These are phyloP conservation scores for Clausena lansium DNA, from an alignment of 345 rosid species.

Conservation along the genomic window DNA sequence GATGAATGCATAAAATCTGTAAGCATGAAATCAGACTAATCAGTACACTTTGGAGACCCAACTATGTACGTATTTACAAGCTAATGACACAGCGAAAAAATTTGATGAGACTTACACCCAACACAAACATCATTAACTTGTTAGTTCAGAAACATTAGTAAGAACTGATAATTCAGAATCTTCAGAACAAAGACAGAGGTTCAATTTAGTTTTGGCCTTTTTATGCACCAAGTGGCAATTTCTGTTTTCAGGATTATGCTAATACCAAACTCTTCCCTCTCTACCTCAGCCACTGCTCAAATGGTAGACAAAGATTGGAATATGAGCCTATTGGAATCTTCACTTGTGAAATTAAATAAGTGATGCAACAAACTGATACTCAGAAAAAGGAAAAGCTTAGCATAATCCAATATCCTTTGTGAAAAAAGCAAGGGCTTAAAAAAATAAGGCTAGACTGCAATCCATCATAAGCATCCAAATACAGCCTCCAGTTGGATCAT, in stretches of 20 bases:
- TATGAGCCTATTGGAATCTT: too few relatives aligned
- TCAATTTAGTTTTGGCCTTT: neutral
- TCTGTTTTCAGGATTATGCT: neutral
- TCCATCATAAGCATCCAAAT: neutral
- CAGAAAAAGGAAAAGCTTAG: neutral
- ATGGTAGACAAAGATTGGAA: too few relatives aligned
- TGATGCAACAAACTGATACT: neutral
- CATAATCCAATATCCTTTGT: neutral
- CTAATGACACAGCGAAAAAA: neutral
- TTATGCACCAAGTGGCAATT: neutral
- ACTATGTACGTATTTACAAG: neutral
- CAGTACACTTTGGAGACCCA: conserved; percentile 4
- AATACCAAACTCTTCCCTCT: too few relatives aligned
- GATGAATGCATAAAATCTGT: conserved; percentile 87
- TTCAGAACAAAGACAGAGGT: neutral
- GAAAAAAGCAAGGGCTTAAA: neutral
- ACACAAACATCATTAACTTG: neutral
- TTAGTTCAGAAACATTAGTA: neutral
- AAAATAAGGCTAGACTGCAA: neutral
- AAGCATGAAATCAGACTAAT: conserved; percentile 14
- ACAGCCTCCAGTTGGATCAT: neutral
- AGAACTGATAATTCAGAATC: neutral
- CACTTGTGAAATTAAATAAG: too few relatives aligned
- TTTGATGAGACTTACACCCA: neutral
- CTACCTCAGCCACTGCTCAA: too few relatives aligned